phyloP scores from a whole-genome alignment of 768 basidiomycete genomes.

The Terana coerulea region DNA sequence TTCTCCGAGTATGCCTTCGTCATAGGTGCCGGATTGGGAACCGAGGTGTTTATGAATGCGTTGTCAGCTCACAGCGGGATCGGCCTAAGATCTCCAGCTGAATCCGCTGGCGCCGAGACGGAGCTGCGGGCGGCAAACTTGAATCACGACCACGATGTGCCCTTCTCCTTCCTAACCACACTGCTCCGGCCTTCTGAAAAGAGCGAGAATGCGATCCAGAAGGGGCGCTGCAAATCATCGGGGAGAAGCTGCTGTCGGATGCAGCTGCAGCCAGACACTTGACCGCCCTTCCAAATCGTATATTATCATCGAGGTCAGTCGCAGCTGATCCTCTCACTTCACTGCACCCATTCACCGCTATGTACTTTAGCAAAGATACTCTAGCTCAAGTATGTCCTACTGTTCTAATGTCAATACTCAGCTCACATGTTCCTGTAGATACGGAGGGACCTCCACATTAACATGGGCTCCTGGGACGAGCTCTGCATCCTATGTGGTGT shows the following conservation, averaged over 20 bases:
- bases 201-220: neutral
- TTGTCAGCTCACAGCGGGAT: too few relatives aligned
- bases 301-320: neutral
- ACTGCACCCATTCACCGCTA: neutral
- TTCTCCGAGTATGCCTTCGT: too few relatives aligned
- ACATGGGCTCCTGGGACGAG: slow-evolving; percentile 8
- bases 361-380: slow-evolving; percentile 5
- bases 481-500: slow-evolving; percentile 7
- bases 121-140: neutral
- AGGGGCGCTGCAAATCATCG: neutral
- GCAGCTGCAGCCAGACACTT: neutral
- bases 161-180: neutral
- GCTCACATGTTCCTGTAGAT: neutral
- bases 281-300: neutral
- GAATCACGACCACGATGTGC: neutral
- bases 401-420: neutral
- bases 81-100: too few relatives aligned
- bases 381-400: neutral
- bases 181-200: neutral
- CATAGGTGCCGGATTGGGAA: too few relatives aligned
- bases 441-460: neutral
- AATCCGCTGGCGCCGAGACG: neutral
- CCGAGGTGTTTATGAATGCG: too few relatives aligned
- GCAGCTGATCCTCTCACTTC: neutral
- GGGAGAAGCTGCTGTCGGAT: neutral